Evolutionary conservation across 1,139 yeast genomes (phyloP).

Genomic region (Zygotorulaspora mrakii): DNA sequence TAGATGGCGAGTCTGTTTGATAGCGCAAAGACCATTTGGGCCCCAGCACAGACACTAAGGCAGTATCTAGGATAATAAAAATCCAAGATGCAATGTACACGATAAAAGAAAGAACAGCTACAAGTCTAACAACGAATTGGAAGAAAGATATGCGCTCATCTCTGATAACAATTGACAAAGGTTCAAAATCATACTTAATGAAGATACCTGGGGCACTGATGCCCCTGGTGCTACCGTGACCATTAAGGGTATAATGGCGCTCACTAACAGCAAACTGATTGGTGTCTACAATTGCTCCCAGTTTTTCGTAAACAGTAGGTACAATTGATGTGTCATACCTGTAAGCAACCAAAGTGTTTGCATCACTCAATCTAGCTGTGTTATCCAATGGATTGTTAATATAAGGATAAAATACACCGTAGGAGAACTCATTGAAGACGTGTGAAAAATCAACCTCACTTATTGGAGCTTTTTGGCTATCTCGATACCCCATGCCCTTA

Average conservation of each 20-base stretch:
- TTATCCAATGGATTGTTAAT: conserved; percentile 82
- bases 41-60: conserved; percentile 36
- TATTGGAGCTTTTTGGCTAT: conserved; percentile 42
- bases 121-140: conserved; percentile 71
- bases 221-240: conserved; percentile 30
- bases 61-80: conserved; percentile 32
- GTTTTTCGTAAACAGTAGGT: conserved; percentile 70
- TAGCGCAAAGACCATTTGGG: conserved; percentile 37
- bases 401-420: conserved; percentile 85
- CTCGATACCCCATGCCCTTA: conserved; percentile 59
- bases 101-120: conserved; percentile 52
- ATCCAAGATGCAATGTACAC: conserved; percentile 39
- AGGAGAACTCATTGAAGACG: conserved; percentile 79
- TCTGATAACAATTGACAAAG: conserved; percentile 63
- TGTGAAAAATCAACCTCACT: conserved; percentile 75
- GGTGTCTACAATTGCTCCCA: conserved; percentile 72
- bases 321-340: conserved; percentile 75
- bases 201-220: conserved; percentile 65
- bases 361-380: conserved; percentile 54
- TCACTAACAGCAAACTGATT: conserved; percentile 83
- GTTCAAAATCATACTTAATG: conserved; percentile 84
- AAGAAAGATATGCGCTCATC: conserved; percentile 74
- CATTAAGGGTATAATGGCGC: conserved; percentile 35
- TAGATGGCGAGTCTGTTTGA: conserved; percentile 28
- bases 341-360: conserved; percentile 44